Evolutionary conservation across 768 basidiomycete genomes (phyloP).

Genomic region (Hemileccinum rubropunctum): DNA sequence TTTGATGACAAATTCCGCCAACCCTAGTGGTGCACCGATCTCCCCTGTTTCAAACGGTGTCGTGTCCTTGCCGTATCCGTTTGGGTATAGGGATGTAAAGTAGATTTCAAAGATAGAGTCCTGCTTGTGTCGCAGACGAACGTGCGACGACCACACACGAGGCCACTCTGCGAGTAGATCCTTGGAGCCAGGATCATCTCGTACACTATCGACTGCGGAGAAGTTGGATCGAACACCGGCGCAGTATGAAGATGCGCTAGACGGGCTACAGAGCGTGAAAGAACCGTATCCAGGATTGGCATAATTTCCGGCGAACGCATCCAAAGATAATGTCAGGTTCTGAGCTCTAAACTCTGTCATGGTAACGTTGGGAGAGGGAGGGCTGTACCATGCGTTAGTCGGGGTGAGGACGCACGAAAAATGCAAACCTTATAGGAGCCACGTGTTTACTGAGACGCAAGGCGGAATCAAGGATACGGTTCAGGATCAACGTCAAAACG

Average conservation of each 20-base stretch:
- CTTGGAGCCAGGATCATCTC: neutral
- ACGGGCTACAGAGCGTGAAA: slow-evolving; percentile 35
- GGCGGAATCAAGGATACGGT: slow-evolving; percentile 25
- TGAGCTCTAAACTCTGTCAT: neutral
- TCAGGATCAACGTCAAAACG: slow-evolving; percentile 5
- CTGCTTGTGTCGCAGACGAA: slow-evolving; percentile 26
- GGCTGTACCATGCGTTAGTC: neutral
- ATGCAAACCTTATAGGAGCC: slow-evolving; percentile 4
- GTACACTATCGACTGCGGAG: slow-evolving; percentile 20
- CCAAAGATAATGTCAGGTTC: slow-evolving; percentile 10
- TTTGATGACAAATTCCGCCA: slow-evolving; percentile 25
- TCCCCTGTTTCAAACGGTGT: slow-evolving; percentile 30
- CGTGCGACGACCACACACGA: slow-evolving; percentile 37
- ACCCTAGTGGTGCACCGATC: neutral
- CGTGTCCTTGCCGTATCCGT: slow-evolving; percentile 37
- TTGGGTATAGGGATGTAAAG: slow-evolving; percentile 31
- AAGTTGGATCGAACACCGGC: slow-evolving; percentile 28
- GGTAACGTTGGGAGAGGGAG: neutral
- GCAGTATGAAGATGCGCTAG: slow-evolving; percentile 22
- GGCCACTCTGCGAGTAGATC: slow-evolving; percentile 34
- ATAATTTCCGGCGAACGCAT: slow-evolving; percentile 37
- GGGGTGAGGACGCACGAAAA: neutral
- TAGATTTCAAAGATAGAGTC: slow-evolving; percentile 20
- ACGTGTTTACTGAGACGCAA: slow-evolving; percentile 4
- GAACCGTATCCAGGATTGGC: slow-evolving; percentile 36